A percentile compares a stretch with the other conserved stretches of the same genome.
Evolutionary conservation across 176 grass and related monocot species (phyloP).

Genomic region (Pontederia paniculata): DNA sequence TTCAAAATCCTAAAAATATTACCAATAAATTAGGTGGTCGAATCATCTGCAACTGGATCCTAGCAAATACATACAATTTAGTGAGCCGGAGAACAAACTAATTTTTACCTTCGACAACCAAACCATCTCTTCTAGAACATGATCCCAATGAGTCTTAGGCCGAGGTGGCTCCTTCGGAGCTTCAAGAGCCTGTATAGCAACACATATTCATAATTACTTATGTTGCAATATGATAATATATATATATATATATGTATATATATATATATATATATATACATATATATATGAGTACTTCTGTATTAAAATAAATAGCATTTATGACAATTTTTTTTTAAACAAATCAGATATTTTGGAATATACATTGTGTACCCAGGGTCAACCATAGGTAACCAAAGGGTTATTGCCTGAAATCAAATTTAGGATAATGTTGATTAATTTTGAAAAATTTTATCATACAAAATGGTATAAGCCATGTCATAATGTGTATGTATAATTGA

Average conservation of each 20-base stretch:
- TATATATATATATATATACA: neutral
- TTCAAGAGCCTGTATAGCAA: constrained; percentile 60
- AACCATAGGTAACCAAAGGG: too few relatives aligned
- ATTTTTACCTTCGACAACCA: constrained; percentile 77
- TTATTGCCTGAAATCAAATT: too few relatives aligned
- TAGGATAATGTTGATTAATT: too few relatives aligned
- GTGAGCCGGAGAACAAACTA: neutral
- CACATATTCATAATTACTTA: neutral
- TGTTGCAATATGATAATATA: constrained; percentile 1
- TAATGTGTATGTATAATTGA: neutral
- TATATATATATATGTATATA: neutral
- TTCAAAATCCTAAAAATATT: constrained; percentile 70
- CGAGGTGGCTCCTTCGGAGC: constrained; percentile 70
- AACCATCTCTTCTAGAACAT: constrained; percentile 88
- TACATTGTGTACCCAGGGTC: too few relatives aligned
- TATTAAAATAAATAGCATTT: too few relatives aligned
- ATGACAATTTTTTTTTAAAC: too few relatives aligned
- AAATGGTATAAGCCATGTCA: neutral
- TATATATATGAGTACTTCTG: too few relatives aligned
- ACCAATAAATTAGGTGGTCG: constrained; percentile 18
- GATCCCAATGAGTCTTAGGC: constrained; percentile 92
- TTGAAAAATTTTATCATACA: too few relatives aligned
- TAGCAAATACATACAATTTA: neutral
- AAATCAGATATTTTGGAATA: too few relatives aligned
- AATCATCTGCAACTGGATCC: neutral